Percentiles rank a stretch among this genome's conserved stretches.
These are phyloP conservation scores for Mycena citricolor DNA, from an alignment of 1,284 basidiomycete species.

Conservation along the genomic window DNA sequence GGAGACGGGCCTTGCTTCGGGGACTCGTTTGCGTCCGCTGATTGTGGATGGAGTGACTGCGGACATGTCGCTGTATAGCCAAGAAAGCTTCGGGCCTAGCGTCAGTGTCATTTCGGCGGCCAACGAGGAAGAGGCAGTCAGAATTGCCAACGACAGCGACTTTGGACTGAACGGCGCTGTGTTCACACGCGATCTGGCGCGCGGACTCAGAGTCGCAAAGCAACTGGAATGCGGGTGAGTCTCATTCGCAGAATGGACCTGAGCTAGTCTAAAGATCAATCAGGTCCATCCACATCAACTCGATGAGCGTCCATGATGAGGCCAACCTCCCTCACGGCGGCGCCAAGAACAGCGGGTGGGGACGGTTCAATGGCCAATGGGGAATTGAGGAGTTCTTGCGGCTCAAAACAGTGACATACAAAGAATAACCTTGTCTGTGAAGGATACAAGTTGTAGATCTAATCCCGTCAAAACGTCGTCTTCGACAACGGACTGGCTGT, in stretches of 20 bases:
- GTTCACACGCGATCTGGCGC: slow-evolving; percentile 39
- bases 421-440: too few relatives aligned
- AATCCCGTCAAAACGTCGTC: slow-evolving; percentile 14
- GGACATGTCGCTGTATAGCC: slow-evolving; percentile 15
- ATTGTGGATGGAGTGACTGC: slow-evolving; percentile 19
- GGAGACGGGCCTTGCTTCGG: slow-evolving; percentile 11
- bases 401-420: slow-evolving; percentile 18
- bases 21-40: slow-evolving; percentile 16
- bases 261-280: too few relatives aligned
- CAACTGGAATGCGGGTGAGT: slow-evolving; percentile 18
- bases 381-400: slow-evolving; percentile 21
- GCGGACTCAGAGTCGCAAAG: slow-evolving; percentile 19
- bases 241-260: slow-evolving; percentile 31
- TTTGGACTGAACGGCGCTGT: slow-evolving; percentile 44
- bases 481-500: slow-evolving; percentile 14
- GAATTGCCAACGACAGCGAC: slow-evolving; percentile 41
- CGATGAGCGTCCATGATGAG: slow-evolving; percentile 21
- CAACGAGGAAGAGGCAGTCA: slow-evolving; percentile 38
- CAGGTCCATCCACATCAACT: slow-evolving; percentile 20
- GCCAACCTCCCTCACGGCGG: slow-evolving; percentile 21
- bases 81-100: slow-evolving; percentile 32
- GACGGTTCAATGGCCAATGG: slow-evolving; percentile 17
- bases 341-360: slow-evolving; percentile 20
- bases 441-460: too few relatives aligned
- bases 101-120: slow-evolving; percentile 38